Evolutionary conservation across 2,329 filamentous ascomycete genomes (phyloP).

Genomic region (Colletotrichum sp.): DNA sequence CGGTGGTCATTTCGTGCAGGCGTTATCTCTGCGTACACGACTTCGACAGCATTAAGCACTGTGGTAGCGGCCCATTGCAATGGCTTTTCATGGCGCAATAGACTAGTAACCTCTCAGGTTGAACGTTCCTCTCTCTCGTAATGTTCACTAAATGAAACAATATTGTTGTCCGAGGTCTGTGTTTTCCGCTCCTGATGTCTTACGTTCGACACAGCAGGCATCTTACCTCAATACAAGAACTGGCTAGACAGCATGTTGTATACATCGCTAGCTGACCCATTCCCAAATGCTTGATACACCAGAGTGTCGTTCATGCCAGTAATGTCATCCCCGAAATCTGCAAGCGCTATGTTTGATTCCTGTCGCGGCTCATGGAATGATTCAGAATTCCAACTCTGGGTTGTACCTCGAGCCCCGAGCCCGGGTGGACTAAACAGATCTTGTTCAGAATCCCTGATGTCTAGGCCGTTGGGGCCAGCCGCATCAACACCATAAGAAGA

Average conservation of each 20-base stretch:
- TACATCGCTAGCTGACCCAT: slow-evolving; percentile 26
- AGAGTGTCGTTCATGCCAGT: slow-evolving; percentile 29
- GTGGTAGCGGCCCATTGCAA: no score
- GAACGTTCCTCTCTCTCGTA: no score
- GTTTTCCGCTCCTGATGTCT: no score
- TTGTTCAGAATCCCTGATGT: accelerated
- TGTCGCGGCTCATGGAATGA: not conserved
- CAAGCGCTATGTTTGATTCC: not conserved
- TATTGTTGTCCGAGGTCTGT: no score
- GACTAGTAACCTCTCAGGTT: no score
- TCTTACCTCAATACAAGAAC: not conserved
- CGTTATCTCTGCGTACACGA: no score
- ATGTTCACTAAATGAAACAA: no score
- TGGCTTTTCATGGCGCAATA: no score
- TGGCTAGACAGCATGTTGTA: slow-evolving; percentile 23
- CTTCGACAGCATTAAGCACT: no score
- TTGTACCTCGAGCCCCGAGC: accelerated
- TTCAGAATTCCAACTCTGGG: not conserved
- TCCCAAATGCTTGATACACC: slow-evolving; percentile 33
- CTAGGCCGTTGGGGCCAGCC: accelerated
- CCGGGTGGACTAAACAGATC: not conserved
- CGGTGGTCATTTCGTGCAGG: no score
- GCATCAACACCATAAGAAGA: accelerated
- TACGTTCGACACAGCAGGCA: no score
- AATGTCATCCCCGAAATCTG: slow-evolving; percentile 22